Conservation (phyloP, 164 flowering plant genomes). For the Protea cynaroides region DNA sequence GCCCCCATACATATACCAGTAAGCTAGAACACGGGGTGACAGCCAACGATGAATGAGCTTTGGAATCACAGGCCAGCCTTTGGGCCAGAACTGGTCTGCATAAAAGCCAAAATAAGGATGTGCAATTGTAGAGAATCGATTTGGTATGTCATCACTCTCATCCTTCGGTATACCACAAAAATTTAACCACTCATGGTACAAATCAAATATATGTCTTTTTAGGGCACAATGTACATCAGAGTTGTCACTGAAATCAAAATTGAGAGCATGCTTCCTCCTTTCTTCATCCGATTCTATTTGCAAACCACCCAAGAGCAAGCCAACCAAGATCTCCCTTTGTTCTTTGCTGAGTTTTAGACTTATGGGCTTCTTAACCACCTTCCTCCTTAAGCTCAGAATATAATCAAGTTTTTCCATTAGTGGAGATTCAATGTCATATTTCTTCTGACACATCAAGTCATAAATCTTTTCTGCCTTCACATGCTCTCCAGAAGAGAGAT, state of each 20-base stretch:
- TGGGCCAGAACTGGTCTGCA: constrained; percentile 81
- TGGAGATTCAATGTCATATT: constrained; percentile 53
- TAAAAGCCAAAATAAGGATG: constrained; percentile 72
- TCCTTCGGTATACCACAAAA: constrained; percentile 26
- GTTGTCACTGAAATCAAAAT: constrained; percentile 56
- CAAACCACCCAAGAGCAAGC: constrained; percentile 82
- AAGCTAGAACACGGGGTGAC: constrained; percentile 83
- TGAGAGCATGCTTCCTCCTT: constrained; percentile 44
- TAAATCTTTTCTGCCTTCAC: constrained; percentile 67
- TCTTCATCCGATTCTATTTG: constrained; percentile 52
- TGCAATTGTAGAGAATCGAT: constrained; percentile 41
- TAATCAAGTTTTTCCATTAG: constrained; percentile 60
- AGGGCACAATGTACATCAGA: constrained; percentile 36
- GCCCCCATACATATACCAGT: constrained; percentile 96
- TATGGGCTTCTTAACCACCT: constrained; percentile 42
- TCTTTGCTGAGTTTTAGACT: constrained; percentile 68
- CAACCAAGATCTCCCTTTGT: constrained; percentile 79
- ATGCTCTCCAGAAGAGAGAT: constrained; percentile 43
- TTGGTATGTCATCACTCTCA: constrained; percentile 44
- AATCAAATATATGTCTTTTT: constrained; percentile 53
- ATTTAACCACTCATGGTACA: constrained; percentile 73
- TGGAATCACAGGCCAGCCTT: constrained; percentile 48
- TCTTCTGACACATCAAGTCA: constrained; percentile 71
- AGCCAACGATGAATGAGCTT: constrained; percentile 89
- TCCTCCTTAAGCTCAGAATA: constrained; percentile 48